phyloP scores from a whole-genome alignment of 345 rosid species.

The Eucalyptus tenuipes region DNA sequence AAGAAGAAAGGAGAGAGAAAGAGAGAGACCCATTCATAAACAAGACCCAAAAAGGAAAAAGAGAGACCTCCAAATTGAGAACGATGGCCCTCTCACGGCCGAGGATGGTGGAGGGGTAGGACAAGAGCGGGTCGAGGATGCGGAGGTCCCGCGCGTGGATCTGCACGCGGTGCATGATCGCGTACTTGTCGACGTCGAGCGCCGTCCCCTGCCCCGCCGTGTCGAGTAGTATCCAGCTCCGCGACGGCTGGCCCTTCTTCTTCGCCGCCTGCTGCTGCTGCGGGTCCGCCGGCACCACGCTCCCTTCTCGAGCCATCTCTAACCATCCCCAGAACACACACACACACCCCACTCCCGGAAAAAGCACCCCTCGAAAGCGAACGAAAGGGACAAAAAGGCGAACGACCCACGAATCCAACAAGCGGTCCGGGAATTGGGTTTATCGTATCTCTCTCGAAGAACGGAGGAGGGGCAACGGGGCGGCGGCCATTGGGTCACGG shows the following conservation, averaged over 20 bases:
- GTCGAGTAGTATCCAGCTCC: constrained; percentile 64
- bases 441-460: not conserved
- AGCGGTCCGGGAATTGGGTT: not conserved
- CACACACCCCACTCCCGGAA: not conserved
- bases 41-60: not conserved
- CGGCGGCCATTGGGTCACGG: not conserved
- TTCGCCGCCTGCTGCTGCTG: constrained; percentile 30
- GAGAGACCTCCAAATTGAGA: constrained; percentile 84
- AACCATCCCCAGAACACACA: not conserved
- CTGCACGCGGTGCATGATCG: constrained; percentile 90
- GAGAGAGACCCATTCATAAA: not conserved
- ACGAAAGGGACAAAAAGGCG: not conserved
- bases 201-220: constrained; percentile 33
- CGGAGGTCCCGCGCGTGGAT: constrained; percentile 99
- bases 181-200: constrained; percentile 67
- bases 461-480: not conserved
- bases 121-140: constrained; percentile 82
- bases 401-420: not conserved
- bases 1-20: not conserved
- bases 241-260: constrained; percentile 51
- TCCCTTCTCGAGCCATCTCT: constrained; percentile 52
- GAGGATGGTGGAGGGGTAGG: constrained; percentile 94
- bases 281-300: constrained; percentile 65
- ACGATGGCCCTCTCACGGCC: constrained; percentile 97
- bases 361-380: not conserved